Percentiles rank a stretch among this genome's conserved stretches.
These are phyloP conservation scores for Sungouiozyma ichnusensis DNA, from an alignment of 805 yeast species.

Conservation along the genomic window DNA sequence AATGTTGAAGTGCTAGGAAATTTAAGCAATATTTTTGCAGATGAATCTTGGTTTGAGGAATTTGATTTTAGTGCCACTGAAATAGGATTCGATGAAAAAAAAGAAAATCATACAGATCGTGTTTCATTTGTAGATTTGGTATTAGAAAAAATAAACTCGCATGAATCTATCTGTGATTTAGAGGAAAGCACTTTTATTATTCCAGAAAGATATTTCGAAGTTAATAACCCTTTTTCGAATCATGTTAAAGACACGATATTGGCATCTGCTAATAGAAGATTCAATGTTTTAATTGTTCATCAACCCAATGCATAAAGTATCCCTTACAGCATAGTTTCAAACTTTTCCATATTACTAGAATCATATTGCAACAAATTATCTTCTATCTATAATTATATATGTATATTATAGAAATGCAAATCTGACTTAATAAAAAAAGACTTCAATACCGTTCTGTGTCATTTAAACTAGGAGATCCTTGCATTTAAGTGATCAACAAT, in stretches of 20 bases:
- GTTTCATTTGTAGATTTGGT: constrained; percentile 15
- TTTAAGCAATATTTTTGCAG: constrained; percentile 8
- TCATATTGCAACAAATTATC: too few relatives aligned
- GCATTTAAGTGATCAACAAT: constrained; percentile 20
- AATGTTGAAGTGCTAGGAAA: constrained; percentile 11
- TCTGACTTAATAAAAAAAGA: too few relatives aligned
- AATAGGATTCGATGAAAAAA: constrained; percentile 6
- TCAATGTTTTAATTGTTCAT: constrained; percentile 17
- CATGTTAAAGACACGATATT: constrained; percentile 14
- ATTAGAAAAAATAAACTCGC: constrained; percentile 8
- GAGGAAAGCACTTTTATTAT: constrained; percentile 23
- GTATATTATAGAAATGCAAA: too few relatives aligned
- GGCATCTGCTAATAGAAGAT: constrained; percentile 17
- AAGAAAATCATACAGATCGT: constrained; percentile 1
- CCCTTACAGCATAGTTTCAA: background rate
- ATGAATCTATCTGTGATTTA: constrained; percentile 8
- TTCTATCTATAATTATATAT: too few relatives aligned
- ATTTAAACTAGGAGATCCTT: too few relatives aligned
- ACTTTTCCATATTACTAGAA: too few relatives aligned
- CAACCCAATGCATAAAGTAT: constrained; percentile 4
- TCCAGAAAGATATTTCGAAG: constrained; percentile 14
- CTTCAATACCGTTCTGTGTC: too few relatives aligned
- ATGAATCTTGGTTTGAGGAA: constrained; percentile 14
- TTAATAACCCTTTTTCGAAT: constrained; percentile 14
- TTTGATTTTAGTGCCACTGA: constrained; percentile 9